These are phyloP conservation scores for Lasiodiplodia hormozganensis DNA, from an alignment of 2,329 filamentous ascomycete species.

Conservation along the genomic window DNA sequence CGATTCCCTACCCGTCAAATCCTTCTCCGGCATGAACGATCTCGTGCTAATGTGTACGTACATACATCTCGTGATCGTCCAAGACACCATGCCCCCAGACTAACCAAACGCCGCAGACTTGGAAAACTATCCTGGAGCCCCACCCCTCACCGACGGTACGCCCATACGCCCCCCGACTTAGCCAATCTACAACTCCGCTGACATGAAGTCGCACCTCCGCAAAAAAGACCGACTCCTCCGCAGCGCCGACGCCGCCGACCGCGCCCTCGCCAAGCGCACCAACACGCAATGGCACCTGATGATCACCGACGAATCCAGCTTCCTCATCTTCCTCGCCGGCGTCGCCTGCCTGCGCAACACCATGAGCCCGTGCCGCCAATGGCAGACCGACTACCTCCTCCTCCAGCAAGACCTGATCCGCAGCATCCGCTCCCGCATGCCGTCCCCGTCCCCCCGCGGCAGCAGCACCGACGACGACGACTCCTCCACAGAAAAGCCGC, in stretches of 20 bases:
- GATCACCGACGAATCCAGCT: neutral
- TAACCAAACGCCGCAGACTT: neutral
- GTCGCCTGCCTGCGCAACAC: neutral
- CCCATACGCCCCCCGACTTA: too few species aligned
- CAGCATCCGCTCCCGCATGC: neutral
- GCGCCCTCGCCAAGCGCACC: neutral
- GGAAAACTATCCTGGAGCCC: neutral
- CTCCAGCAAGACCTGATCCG: neutral
- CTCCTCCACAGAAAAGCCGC: neutral
- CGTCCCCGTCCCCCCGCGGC: neutral
- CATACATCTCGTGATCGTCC: neutral
- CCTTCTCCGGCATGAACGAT: neutral
- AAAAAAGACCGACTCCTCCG: too few species aligned
- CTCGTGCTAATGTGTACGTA: neutral
- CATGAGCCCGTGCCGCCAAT: neutral
- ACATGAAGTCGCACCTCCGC: too few species aligned
- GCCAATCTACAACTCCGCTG: too few species aligned
- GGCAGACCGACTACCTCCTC: neutral
- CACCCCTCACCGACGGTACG: neutral
- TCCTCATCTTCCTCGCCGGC: neutral
- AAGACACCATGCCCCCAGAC: too few species aligned
- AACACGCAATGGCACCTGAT: neutral
- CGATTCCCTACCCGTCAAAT: neutral
- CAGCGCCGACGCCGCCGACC: neutral
- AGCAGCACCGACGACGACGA: neutral